Evolutionary conservation across 2,329 filamentous ascomycete genomes (phyloP).

Genomic region (Alternaria novae-zelandiae): DNA sequence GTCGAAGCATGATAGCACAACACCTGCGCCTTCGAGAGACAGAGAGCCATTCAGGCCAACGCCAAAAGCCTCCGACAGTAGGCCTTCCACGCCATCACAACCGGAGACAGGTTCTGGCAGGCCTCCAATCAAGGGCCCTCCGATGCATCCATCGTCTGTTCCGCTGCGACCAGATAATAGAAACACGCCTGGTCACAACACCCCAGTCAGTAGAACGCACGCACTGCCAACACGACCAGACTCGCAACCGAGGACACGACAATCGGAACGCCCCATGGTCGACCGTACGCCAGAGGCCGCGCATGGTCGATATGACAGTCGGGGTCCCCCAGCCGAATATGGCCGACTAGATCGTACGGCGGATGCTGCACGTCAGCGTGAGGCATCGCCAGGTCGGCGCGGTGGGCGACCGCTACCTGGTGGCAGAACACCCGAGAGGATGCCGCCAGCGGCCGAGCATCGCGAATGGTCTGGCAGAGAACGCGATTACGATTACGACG

Average conservation of each 20-base stretch:
- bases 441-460: slow-evolving; percentile 30
- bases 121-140: slow-evolving; percentile 14
- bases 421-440: slow-evolving; percentile 48
- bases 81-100: slow-evolving; percentile 20
- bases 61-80: slow-evolving; percentile 15
- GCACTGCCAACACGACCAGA: slow-evolving; percentile 65
- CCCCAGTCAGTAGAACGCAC: slow-evolving; percentile 42
- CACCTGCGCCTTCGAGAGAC: slow-evolving; percentile 27
- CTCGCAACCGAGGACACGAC: slow-evolving; percentile 56
- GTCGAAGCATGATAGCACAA: slow-evolving; percentile 18
- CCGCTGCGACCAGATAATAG: slow-evolving; percentile 44
- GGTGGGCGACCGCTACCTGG: slow-evolving; percentile 35
- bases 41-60: slow-evolving; percentile 17
- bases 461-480: slow-evolving; percentile 43
- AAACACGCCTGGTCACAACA: slow-evolving; percentile 33
- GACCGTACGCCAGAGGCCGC: slow-evolving; percentile 37
- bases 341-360: slow-evolving; percentile 53
- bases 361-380: slow-evolving; percentile 48
- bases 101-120: slow-evolving; percentile 17
- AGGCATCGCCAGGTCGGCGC: slow-evolving; percentile 50
- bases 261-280: slow-evolving; percentile 35
- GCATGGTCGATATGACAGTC: slow-evolving; percentile 42
- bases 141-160: slow-evolving; percentile 25
- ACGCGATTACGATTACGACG: slow-evolving; percentile 48
- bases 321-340: slow-evolving; percentile 48